Conservation (phyloP, 1,139 yeast species). For the Blastobotrys petasosporus region DNA sequence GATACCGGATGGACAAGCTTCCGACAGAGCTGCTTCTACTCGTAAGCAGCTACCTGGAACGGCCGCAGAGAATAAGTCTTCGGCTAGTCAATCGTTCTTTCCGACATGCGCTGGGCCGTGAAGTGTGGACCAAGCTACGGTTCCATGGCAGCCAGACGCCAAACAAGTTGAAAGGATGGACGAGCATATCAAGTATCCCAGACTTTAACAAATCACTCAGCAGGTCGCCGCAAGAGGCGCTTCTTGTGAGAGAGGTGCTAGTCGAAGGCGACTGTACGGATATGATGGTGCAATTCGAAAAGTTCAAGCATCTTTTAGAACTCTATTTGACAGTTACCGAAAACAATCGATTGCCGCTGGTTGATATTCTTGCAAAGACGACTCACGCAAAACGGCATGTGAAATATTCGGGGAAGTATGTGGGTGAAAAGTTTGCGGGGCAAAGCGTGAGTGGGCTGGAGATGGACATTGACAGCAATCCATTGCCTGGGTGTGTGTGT, state of each 20-base stretch:
- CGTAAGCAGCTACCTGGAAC: neutral
- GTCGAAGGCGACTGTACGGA: neutral
- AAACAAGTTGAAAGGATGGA: neutral
- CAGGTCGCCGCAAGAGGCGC: neutral
- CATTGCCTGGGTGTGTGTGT: neutral
- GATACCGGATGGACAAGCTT: neutral
- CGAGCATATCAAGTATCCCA: neutral
- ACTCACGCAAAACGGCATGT: neutral
- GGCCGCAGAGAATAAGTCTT: neutral
- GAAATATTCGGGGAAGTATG: neutral
- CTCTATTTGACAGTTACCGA: neutral
- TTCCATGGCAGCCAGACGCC: neutral
- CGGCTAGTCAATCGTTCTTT: conserved; percentile 1
- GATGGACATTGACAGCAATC: neutral
- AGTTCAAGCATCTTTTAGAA: neutral
- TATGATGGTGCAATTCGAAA: neutral
- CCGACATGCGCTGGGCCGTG: neutral
- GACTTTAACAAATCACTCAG: neutral
- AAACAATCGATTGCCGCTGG: neutral
- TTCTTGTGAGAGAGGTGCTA: neutral
- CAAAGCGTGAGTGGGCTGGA: neutral
- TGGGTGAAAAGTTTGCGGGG: neutral
- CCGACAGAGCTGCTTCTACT: conserved; percentile 3
- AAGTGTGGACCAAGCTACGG: conserved; percentile 2
- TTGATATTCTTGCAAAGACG: neutral